Evolutionary conservation across 805 yeast species (phyloP).

Genomic region (Myxozyma sirexii): DNA sequence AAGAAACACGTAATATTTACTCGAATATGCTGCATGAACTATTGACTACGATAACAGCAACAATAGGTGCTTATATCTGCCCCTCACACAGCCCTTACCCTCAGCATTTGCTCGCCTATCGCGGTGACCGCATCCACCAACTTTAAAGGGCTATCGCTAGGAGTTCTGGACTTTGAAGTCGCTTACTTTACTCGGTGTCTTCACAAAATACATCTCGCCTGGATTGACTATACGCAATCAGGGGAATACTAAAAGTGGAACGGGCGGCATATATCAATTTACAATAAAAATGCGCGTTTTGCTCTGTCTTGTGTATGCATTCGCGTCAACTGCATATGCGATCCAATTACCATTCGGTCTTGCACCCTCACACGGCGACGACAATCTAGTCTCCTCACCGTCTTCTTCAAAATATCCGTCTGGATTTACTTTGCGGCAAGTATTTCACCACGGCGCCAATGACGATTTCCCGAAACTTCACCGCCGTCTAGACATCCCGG

Average conservation of each 20-base stretch:
- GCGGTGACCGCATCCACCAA: not conserved
- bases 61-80: too few species aligned
- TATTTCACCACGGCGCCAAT: slow-evolving; percentile 33
- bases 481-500: slow-evolving; percentile 24
- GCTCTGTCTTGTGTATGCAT: not conserved
- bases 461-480: slow-evolving; percentile 23
- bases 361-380: not conserved
- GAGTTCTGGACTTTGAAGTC: not conserved
- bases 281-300: not conserved
- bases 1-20: too few species aligned
- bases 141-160: not conserved
- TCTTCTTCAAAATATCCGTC: slow-evolving; percentile 14
- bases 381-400: not conserved
- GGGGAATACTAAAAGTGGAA: too few species aligned
- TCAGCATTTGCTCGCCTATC: too few species aligned
- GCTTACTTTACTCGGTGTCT: not conserved
- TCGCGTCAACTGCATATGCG: slow-evolving; percentile 8
- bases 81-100: too few species aligned
- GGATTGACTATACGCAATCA: too few species aligned
- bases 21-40: too few species aligned
- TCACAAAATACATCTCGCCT: not conserved
- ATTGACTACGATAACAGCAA: too few species aligned
- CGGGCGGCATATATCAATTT: too few species aligned
- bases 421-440: slow-evolving; percentile 31
- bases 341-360: slow-evolving; percentile 27